Evolutionary conservation across 108 stramenopile species (phyloP).

Genomic region (Conticribra guillardii): DNA sequence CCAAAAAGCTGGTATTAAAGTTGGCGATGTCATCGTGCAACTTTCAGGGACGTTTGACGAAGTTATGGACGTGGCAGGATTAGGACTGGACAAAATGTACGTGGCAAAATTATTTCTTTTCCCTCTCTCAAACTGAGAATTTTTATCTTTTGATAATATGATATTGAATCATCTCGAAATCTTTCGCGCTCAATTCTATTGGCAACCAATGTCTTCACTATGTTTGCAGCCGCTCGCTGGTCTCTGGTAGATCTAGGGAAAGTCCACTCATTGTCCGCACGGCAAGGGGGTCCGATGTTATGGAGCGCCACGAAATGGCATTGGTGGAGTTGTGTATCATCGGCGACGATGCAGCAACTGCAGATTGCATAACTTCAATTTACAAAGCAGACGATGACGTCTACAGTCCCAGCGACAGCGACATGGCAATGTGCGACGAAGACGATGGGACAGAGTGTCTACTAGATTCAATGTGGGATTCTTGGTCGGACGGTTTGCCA

Average conservation of each 20-base stretch:
- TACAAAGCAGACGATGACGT: constrained; percentile 25
- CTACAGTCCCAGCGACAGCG: constrained; percentile 26
- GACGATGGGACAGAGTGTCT: constrained; percentile 58
- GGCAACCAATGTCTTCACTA: constrained; percentile 12
- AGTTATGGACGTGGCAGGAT: constrained; percentile 12
- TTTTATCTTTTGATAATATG: no score
- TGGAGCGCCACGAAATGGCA: constrained; percentile 13
- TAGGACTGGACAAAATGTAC: constrained; percentile 8
- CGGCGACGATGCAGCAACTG: constrained; percentile 35
- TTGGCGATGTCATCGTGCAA: constrained; percentile 78
- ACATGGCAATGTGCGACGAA: constrained; percentile 37
- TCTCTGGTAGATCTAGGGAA: constrained; percentile 1
- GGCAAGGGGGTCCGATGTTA: constrained; percentile 12
- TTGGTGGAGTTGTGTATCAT: constrained; percentile 72
- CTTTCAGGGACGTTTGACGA: constrained; percentile 54
- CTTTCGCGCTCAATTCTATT: no score
- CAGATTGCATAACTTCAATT: constrained; percentile 38
- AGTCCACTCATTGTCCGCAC: constrained; percentile 11
- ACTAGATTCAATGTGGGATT: constrained; percentile 56
- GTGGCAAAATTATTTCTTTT: no score
- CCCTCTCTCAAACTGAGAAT: no score
- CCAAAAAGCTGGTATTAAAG: constrained; percentile 60
- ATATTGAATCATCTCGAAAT: no score
- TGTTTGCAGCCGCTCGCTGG: constrained; percentile 5
- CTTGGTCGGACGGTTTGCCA: constrained; percentile 66